Evolutionary conservation across 768 basidiomycete species (phyloP).

Genomic region (Steccherinum ochraceum): DNA sequence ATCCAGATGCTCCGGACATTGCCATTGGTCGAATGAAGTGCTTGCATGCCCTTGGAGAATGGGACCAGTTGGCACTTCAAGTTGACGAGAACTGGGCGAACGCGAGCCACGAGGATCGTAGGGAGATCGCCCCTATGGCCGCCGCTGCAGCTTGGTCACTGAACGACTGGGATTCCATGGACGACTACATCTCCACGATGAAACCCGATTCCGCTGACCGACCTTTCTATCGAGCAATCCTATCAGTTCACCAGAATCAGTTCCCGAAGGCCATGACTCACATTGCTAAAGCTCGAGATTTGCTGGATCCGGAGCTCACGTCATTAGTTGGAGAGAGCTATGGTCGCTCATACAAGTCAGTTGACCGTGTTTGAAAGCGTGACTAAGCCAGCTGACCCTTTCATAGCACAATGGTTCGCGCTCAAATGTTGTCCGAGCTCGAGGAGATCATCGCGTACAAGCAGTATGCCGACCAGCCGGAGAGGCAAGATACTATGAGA

Average conservation of each 20-base stretch:
- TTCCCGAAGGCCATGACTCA: slow-evolving; percentile 86
- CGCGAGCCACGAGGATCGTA: slow-evolving; percentile 75
- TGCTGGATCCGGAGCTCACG: slow-evolving; percentile 85
- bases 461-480: slow-evolving; percentile 88
- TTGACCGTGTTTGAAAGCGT: no score
- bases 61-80: slow-evolving; percentile 83
- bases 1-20: slow-evolving; percentile 70
- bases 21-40: slow-evolving; percentile 93
- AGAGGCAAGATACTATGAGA: slow-evolving; percentile 83
- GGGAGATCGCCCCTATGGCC: slow-evolving; percentile 93
- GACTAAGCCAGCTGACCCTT: slow-evolving; percentile 11
- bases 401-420: slow-evolving; percentile 85
- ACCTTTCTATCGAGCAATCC: slow-evolving; percentile 92
- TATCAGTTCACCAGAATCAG: slow-evolving; percentile 94
- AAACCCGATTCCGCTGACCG: slow-evolving; percentile 89
- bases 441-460: slow-evolving; percentile 98
- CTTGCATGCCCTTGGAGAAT: slow-evolving; percentile 94
- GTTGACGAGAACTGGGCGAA: slow-evolving; percentile 87
- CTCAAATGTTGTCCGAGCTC: slow-evolving; percentile 96
- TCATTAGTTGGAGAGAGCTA: slow-evolving; percentile 94
- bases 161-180: slow-evolving; percentile 98
- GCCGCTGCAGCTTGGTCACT: slow-evolving; percentile 97
- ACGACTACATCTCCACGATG: slow-evolving; percentile 92
- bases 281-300: slow-evolving; percentile 88
- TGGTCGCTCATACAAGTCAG: slow-evolving; percentile 93